A percentile compares a stretch with the other conserved stretches of the same genome.
These are phyloP conservation scores for Fraxinus americana DNA, from an alignment of 257 asterid genomes.

Conservation along the genomic window DNA sequence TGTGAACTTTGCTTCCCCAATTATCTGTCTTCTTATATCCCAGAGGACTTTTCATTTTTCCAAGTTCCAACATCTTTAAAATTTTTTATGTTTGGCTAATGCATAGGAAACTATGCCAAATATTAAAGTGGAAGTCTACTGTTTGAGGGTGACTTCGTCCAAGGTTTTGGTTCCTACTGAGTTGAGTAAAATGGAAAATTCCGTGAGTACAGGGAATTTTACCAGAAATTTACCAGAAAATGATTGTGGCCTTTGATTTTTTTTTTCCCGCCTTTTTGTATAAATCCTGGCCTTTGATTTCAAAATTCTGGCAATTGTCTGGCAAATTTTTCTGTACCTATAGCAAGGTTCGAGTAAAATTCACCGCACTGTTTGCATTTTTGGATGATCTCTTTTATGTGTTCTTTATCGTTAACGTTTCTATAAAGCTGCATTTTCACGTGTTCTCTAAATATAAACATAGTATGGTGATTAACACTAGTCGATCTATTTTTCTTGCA, in stretches of 20 bases:
- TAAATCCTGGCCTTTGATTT: too few relatives aligned
- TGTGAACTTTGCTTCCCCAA: not conserved
- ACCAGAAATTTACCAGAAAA: too few relatives aligned
- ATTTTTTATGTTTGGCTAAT: not conserved
- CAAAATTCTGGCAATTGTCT: too few relatives aligned
- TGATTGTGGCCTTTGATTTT: too few relatives aligned
- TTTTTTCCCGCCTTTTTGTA: too few relatives aligned
- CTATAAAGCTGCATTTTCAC: not conserved
- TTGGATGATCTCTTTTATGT: not conserved
- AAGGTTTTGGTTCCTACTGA: not conserved
- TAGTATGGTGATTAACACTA: not conserved
- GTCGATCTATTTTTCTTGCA: conserved; percentile 18
- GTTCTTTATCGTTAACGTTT: not conserved
- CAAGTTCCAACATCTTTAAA: not conserved
- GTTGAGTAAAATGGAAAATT: not conserved
- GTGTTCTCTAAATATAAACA: not conserved
- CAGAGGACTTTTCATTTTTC: not conserved
- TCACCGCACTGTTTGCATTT: not conserved
- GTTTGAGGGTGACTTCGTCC: not conserved
- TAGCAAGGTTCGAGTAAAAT: not conserved
- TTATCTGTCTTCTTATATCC: too few relatives aligned
- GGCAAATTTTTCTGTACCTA: too few relatives aligned
- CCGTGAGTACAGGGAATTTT: too few relatives aligned
- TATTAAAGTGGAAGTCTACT: not conserved
- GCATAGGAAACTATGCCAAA: not conserved